A percentile compares a stretch with the other conserved stretches of the same genome.
phyloP scores from a whole-genome alignment of 371 early-diverging fungal genomes.

The Rhizopus microsporus region DNA sequence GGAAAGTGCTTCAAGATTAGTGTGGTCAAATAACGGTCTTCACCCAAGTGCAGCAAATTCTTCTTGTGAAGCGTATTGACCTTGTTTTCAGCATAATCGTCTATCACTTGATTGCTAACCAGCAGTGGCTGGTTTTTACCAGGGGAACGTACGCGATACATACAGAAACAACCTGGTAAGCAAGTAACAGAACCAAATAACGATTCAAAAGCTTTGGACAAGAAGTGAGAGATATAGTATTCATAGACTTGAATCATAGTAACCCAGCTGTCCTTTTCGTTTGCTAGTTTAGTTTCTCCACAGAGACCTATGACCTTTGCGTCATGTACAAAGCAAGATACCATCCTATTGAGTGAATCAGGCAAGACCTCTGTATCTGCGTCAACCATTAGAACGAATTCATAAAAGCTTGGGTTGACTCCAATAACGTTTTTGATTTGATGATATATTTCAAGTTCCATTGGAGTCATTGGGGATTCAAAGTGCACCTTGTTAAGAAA shows the following conservation, averaged over 20 bases:
- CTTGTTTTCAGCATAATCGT: conserved; percentile 90
- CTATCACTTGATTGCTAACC: conserved; percentile 81
- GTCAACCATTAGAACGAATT: conserved; percentile 90
- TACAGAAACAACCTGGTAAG: conserved; percentile 94
- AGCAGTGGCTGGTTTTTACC: conserved; percentile 84
- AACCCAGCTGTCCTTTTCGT: conserved; percentile 87
- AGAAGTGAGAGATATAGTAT: conserved; percentile 98
- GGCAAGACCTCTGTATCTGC: conserved; percentile 86
- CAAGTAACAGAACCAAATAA: conserved; percentile 98
- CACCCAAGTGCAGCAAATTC: conserved; percentile 78
- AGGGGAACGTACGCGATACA: conserved; percentile 85
- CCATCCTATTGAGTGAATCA: conserved; percentile 81
- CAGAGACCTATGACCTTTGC: conserved; percentile 86
- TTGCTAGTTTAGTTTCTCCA: conserved; percentile 89
- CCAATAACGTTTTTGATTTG: conserved; percentile 90
- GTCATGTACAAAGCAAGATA: conserved; percentile 85
- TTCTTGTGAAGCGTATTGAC: conserved; percentile 97
- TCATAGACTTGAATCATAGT: conserved; percentile 99
- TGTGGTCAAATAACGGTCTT: conserved; percentile 93
- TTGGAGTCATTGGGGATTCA: conserved; percentile 78
- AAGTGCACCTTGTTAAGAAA: conserved; percentile 95
- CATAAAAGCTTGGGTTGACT: conserved; percentile 82
- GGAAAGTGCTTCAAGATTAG: conserved; percentile 98
- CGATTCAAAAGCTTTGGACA: conserved; percentile 97
- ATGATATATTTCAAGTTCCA: conserved; percentile 89